A percentile compares a stretch with the other conserved stretches of the same genome.
Evolutionary conservation across 805 yeast species (phyloP).

Genomic region (Candida piceae): DNA sequence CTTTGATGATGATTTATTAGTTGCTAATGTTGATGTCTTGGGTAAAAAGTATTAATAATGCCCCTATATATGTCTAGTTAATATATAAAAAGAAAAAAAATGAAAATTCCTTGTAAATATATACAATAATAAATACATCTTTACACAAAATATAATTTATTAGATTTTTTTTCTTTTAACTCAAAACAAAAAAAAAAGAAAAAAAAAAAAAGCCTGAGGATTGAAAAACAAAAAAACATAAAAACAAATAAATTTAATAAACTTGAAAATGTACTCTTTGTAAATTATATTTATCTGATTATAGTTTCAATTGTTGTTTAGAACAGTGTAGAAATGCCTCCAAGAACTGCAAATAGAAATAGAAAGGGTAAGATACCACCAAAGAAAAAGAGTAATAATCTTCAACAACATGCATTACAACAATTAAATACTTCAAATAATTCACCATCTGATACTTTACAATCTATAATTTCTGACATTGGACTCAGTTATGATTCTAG

Average conservation of each 20-base stretch:
- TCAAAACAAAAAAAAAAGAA: too few species aligned
- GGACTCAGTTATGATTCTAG: slow-evolving; percentile 53
- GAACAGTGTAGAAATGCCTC: slow-evolving; percentile 19
- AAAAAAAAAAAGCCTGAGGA: too few species aligned
- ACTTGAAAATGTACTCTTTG: too few species aligned
- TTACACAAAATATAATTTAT: too few species aligned
- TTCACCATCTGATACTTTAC: slow-evolving; percentile 38
- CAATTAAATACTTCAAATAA: slow-evolving; percentile 6
- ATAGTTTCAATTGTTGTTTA: too few species aligned
- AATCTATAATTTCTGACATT: slow-evolving; percentile 47
- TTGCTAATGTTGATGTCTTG: neutral
- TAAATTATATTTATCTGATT: too few species aligned
- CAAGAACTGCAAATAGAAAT: slow-evolving; percentile 17
- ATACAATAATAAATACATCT: too few species aligned
- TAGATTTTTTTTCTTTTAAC: too few species aligned
- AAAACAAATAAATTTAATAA: neutral
- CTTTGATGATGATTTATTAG: slow-evolving; percentile 16
- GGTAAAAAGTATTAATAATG: neutral
- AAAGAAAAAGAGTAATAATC: slow-evolving; percentile 14
- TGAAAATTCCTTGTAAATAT: neutral
- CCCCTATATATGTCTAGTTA: neutral
- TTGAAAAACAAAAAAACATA: neutral
- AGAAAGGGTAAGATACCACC: slow-evolving; percentile 23
- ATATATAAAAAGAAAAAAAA: too few species aligned
- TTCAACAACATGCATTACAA: slow-evolving; percentile 3